Conservation (phyloP, 148 eudicot species). For the Fagopyrum esculentum region DNA sequence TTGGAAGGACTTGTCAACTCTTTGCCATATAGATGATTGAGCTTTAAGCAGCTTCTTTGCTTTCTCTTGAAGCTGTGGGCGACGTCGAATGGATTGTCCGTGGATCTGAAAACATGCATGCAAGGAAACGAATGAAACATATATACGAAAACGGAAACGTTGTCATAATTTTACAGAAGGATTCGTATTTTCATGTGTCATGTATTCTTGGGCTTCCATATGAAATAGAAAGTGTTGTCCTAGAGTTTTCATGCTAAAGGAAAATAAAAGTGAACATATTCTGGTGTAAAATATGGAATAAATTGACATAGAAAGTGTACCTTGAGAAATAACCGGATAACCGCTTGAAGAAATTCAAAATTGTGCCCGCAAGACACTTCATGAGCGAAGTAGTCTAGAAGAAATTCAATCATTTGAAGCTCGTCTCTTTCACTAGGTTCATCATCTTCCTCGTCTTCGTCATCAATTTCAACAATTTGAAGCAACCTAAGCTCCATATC, state of each 20-base stretch:
- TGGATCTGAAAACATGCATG: constrained; percentile 53
- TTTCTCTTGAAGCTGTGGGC: constrained; percentile 62
- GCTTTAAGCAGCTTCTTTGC: constrained; percentile 64
- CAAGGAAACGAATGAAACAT: neutral
- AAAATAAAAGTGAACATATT: neutral
- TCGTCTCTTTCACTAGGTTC: constrained; percentile 55
- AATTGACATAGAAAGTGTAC: constrained; percentile 25
- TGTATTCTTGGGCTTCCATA: too few species aligned
- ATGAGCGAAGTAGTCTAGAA: constrained; percentile 75
- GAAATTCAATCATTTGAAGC: constrained; percentile 52
- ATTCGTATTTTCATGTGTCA: too few species aligned
- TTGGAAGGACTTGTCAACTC: constrained; percentile 77
- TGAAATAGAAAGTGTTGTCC: too few species aligned
- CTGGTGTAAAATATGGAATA: neutral
- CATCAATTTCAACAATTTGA: constrained; percentile 73
- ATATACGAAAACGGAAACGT: neutral
- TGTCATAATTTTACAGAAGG: too few species aligned
- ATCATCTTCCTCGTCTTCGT: constrained; percentile 26
- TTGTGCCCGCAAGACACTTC: constrained; percentile 76
- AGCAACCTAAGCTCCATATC: constrained; percentile 97
- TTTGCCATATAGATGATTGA: constrained; percentile 74
- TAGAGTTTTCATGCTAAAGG: too few species aligned
- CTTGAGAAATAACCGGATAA: constrained; percentile 80
- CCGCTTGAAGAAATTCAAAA: constrained; percentile 89
- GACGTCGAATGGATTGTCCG: constrained; percentile 72